Evolutionary conservation across 1,284 basidiomycete genomes (phyloP).

Genomic region (Ustilago bromivora): DNA sequence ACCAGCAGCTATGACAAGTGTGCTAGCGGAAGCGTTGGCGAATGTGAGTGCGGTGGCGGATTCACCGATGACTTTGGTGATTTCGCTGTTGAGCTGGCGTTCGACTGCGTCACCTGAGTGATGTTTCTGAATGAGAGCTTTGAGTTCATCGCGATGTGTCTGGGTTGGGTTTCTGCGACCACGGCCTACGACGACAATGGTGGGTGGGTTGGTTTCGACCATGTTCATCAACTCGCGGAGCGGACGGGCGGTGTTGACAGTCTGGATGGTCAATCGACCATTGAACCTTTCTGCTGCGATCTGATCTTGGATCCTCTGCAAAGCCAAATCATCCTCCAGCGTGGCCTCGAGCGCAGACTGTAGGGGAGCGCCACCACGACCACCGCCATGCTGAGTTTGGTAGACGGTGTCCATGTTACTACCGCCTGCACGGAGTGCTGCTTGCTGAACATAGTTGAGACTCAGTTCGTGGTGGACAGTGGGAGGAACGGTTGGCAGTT

Average conservation of each 20-base stretch:
- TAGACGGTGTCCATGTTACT: slow-evolving; percentile 61
- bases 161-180: slow-evolving; percentile 59
- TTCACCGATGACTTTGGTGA: slow-evolving; percentile 63
- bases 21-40: slow-evolving; percentile 28
- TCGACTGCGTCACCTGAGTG: slow-evolving; percentile 29
- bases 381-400: slow-evolving; percentile 34
- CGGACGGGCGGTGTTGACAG: slow-evolving; percentile 35
- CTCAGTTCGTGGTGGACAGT: slow-evolving; percentile 58
- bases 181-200: slow-evolving; percentile 58
- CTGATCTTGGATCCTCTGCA: slow-evolving; percentile 46
- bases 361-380: slow-evolving; percentile 8
- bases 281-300: slow-evolving; percentile 30
- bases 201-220: slow-evolving; percentile 33
- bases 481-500: slow-evolving; percentile 51
- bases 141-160: slow-evolving; percentile 62
- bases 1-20: slow-evolving; percentile 57
- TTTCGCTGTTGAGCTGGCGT: slow-evolving; percentile 56
- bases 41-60: slow-evolving; percentile 54
- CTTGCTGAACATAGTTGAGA: slow-evolving; percentile 21
- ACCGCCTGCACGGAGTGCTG: slow-evolving; percentile 10
- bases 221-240: slow-evolving; percentile 34
- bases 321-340: slow-evolving; percentile 59
- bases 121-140: slow-evolving; percentile 34
- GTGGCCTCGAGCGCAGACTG: slow-evolving; percentile 54
- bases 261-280: slow-evolving; percentile 29